A percentile compares a stretch with the other conserved stretches of the same genome.
These are phyloP conservation scores for Malassezia japonica DNA, from an alignment of 1,284 basidiomycete species.

Conservation along the genomic window DNA sequence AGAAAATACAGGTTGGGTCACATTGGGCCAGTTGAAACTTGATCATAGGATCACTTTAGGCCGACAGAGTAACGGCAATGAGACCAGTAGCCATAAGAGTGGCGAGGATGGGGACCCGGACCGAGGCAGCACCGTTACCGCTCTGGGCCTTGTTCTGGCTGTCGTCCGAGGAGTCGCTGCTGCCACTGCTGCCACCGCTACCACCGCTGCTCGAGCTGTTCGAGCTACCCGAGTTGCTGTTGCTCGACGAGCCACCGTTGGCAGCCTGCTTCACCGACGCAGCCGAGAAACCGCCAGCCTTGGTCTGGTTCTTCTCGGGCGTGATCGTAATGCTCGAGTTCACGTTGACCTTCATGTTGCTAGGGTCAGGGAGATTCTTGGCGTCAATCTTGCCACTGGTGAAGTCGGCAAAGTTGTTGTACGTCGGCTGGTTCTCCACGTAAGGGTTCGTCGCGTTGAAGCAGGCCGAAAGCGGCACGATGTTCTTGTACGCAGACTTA, in stretches of 20 bases:
- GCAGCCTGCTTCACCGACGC: not conserved
- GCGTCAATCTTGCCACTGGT: slow-evolving; percentile 31
- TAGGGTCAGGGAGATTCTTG: slow-evolving; percentile 24
- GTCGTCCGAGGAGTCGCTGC: too few relatives aligned
- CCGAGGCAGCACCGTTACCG: too few relatives aligned
- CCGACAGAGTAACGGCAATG: too few relatives aligned
- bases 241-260: not conserved
- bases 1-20: too few relatives aligned
- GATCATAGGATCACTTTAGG: too few relatives aligned
- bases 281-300: slow-evolving; percentile 1
- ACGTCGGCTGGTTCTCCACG: slow-evolving; percentile 48
- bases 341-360: slow-evolving; percentile 22
- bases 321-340: slow-evolving; percentile 3
- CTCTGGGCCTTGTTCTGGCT: too few relatives aligned
- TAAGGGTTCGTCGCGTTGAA: slow-evolving; percentile 50
- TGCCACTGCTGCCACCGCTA: not conserved
- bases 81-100: too few relatives aligned
- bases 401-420: slow-evolving; percentile 39
- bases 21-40: too few relatives aligned
- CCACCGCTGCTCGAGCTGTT: not conserved
- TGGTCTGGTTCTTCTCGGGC: not conserved
- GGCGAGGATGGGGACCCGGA: too few relatives aligned
- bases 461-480: slow-evolving; percentile 44
- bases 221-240: not conserved
- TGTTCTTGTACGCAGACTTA: slow-evolving; percentile 34